Conservation (phyloP, 2,329 filamentous ascomycete genomes). For the Didymella exigua region DNA sequence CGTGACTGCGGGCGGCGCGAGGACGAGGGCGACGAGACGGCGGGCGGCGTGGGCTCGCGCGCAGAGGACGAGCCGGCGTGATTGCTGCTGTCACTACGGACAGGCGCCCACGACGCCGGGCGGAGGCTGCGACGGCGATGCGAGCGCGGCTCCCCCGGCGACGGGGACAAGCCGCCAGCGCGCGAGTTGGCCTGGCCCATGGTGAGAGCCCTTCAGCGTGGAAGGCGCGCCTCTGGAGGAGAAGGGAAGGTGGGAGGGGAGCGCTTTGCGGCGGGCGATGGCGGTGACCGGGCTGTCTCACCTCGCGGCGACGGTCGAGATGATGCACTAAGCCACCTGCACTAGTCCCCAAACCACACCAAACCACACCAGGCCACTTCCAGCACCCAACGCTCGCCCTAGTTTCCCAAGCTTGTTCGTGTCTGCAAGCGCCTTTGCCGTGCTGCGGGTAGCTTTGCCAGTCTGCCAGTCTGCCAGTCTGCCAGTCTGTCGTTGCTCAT, state of each 20-base stretch:
- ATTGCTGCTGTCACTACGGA: constrained; percentile 12
- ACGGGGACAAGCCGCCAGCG: constrained; percentile 11
- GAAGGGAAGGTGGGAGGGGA: background rate
- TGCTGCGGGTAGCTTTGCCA: background rate
- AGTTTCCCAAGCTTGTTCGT: background rate
- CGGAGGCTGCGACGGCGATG: constrained; percentile 37
- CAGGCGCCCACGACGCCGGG: constrained; percentile 39
- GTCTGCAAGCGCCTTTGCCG: background rate
- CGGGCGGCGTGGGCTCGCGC: background rate
- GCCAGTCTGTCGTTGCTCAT: background rate
- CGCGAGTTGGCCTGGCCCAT: constrained; percentile 50
- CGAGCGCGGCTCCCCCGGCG: constrained; percentile 11
- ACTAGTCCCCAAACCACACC: constrained; percentile 5
- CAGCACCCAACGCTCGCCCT: background rate
- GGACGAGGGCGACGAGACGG: constrained; percentile 16
- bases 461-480: constrained; percentile 1
- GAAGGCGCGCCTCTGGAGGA: constrained; percentile 26
- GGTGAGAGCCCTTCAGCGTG: constrained; percentile 33
- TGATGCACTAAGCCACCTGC: constrained; percentile 10
- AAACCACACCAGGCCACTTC: background rate
- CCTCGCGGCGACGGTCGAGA: background rate
- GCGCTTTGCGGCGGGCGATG: background rate
- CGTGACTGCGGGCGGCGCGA: constrained; percentile 39
- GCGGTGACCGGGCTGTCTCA: constrained; percentile 14
- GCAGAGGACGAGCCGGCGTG: constrained; percentile 40